phyloP scores from a whole-genome alignment of 1,284 basidiomycete genomes.

The Entoloma clypeatum region DNA sequence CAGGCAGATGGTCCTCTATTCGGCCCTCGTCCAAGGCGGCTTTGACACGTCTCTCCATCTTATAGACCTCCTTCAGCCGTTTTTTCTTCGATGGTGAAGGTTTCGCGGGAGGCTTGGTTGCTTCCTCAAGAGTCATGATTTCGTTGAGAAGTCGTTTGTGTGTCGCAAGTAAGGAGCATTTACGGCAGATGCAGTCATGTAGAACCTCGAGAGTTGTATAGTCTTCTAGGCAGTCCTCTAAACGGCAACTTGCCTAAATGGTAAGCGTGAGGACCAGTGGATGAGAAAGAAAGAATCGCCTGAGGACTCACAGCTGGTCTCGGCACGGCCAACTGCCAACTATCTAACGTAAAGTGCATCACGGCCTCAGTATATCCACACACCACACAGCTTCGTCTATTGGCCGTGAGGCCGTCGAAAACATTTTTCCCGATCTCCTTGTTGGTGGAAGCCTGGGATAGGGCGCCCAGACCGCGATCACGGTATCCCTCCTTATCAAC shows the following conservation, averaged over 20 bases:
- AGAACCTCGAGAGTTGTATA: conserved; percentile 82
- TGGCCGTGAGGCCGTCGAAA: conserved; percentile 81
- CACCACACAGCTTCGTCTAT: conserved; percentile 73
- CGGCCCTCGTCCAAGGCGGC: conserved; percentile 67
- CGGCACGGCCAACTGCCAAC: conserved; percentile 77
- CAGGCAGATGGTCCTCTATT: conserved; percentile 77
- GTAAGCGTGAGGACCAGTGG: conserved; percentile 14
- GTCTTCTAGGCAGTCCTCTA: conserved; percentile 74
- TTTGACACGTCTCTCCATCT: conserved; percentile 57
- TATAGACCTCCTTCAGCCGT: conserved; percentile 63
- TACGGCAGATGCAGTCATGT: conserved; percentile 80
- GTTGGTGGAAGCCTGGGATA: conserved; percentile 33
- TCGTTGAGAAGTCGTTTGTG: conserved; percentile 57
- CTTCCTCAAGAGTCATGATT: conserved; percentile 48
- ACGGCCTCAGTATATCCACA: conserved; percentile 89
- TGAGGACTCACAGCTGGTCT: conserved; percentile 47
- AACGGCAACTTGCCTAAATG: conserved; percentile 49
- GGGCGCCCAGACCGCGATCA: conserved; percentile 63
- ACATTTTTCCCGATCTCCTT: conserved; percentile 57
- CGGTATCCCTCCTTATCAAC: conserved; percentile 62
- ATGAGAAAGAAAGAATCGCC: conserved; percentile 5
- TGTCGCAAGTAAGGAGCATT: conserved; percentile 76
- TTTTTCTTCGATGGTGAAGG: conserved; percentile 65
- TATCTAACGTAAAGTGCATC: conserved; percentile 83
- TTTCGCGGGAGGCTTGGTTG: conserved; percentile 36